Conservation (phyloP, 805 yeast species). For the Zygotorulaspora chibaensis region DNA sequence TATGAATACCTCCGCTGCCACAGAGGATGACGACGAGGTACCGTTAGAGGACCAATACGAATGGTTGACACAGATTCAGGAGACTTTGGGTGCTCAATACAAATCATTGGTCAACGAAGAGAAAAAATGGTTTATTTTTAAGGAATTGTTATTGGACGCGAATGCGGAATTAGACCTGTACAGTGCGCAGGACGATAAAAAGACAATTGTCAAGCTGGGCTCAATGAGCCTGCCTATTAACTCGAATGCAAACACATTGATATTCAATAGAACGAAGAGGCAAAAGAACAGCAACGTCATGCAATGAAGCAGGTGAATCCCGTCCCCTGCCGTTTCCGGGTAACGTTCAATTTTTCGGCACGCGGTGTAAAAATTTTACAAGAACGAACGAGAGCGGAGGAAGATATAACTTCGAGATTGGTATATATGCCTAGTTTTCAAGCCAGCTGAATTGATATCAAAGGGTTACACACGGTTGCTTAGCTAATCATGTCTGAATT, state of each 20-base stretch:
- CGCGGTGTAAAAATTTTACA: not conserved
- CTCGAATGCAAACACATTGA: slow-evolving; percentile 17
- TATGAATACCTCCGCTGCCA: not conserved
- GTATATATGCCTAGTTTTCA: no score
- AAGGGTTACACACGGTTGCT: not conserved
- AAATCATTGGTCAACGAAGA: slow-evolving; percentile 18
- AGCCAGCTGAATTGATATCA: no score
- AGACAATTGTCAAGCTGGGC: slow-evolving; percentile 12
- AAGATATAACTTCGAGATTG: no score
- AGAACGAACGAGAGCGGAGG: no score
- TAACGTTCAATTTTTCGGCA: not conserved
- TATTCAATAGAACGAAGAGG: slow-evolving; percentile 22
- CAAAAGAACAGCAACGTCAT: slow-evolving; percentile 4
- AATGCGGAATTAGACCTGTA: slow-evolving; percentile 32
- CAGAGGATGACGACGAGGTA: slow-evolving; percentile 1
- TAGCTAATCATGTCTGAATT: slow-evolving; percentile 56
- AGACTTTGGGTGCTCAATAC: slow-evolving; percentile 21
- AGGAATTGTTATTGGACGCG: slow-evolving; percentile 33
- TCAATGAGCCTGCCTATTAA: slow-evolving; percentile 16
- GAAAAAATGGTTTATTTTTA: slow-evolving; percentile 32
- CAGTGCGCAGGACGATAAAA: slow-evolving; percentile 21
- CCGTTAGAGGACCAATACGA: slow-evolving; percentile 17
- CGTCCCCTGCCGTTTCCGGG: no score
- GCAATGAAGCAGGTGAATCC: no score
- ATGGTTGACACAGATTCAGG: slow-evolving; percentile 23